Evolutionary conservation across 805 yeast genomes (phyloP), one percentile per base, ranked within the genome.

Genomic region (Starmerella vitae): DNA sequence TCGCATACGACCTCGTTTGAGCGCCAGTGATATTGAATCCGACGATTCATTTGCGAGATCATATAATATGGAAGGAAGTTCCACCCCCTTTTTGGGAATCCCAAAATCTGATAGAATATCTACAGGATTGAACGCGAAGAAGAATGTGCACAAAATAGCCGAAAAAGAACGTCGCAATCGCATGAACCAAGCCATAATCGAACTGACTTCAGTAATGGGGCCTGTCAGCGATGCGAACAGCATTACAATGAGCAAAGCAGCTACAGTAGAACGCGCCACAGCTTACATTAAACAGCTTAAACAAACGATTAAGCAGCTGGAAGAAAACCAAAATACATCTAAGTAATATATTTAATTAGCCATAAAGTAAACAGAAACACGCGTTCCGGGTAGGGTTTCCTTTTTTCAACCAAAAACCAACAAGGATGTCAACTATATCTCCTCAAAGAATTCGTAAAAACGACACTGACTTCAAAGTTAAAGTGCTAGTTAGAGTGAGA

Each of bases 151-250:
- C 59, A 86, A 88, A 56, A 68, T 83, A 13, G 97, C 98, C 0
- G 98, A 88, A 60, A 96, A 91, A 59, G 97, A 94, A 13, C 69
- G 98, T 38, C 71, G 98, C 50, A 86, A 88, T 57, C 67, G 98
- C 46, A 79, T 88, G 77, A 91, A 91, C 57, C 62, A 66, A 40
- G 97, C 96, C 0, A 75, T 88, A 22, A 74, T 73, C 32, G 94
- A 82, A 31, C 63, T 88, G 42, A 76, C 78, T 7, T 51, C 64
- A 8, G 60, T 84, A 45, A 68, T 88, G 18, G 93, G 94, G 0
- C 71, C 75, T 5, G 12, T 48, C 64, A 25, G 22, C 14, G 3
- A 44, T 13, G 50, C 49, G 10, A 48, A 44, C 28, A 38, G 33
- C 30, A 13, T 41, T 3, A 37, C 34, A 13, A 39, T 41, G 27